Base-by-base conservation (phyloP, 2,329 filamentous ascomycete species). In the Coniochaeta hoffmannii region DNA sequence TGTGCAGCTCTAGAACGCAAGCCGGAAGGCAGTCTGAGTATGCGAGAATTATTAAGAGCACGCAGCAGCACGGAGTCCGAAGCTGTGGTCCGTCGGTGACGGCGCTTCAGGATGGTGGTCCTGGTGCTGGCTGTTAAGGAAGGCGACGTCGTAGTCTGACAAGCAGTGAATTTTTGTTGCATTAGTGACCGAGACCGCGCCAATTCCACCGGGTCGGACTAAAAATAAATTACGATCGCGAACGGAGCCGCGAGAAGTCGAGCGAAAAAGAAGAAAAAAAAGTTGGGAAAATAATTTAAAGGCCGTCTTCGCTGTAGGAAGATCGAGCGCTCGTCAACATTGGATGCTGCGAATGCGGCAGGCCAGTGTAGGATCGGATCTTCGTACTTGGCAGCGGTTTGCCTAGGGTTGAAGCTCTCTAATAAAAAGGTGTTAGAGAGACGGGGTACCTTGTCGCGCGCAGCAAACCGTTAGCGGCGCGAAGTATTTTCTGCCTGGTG, bases 1-100 rank as follows among this genome's bases (percentile, higher is more conserved):
- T 69, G 64, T 65, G 81, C 81, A 84, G 81, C 81, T 84, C 81
- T 71, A 65, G 66, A 62, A 56, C 61, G 64, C 60, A 62, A 50
- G 54, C 55, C 49, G 55, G 56, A 52, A 53, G 56, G 54, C 54
- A 59, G 59, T 54, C 55, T 56, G 51, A 53, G 57, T 55, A 49
- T 50, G 54, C 28, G 28, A 51, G 28, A 15, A 34, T 51, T 32
- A 32, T 12, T 46, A 17, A 10, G 15, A 24, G 28, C 15, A 31
- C 28, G 49, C 26, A 34, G 49, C 49, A 34, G 32, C 28, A n/a
- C 49, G 49, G 31, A 51, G 22, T 26, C 2, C 26, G 41, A 46
- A 46, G 41, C 41, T 28, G 41, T 46, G 19, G 41, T 46, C 41
- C 26, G 60, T 51, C 41, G 54, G 55, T 50, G 58, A 50, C 28